phyloP scores from a whole-genome alignment of 2,329 filamentous ascomycete species.

The Xylariaceae sp. region DNA sequence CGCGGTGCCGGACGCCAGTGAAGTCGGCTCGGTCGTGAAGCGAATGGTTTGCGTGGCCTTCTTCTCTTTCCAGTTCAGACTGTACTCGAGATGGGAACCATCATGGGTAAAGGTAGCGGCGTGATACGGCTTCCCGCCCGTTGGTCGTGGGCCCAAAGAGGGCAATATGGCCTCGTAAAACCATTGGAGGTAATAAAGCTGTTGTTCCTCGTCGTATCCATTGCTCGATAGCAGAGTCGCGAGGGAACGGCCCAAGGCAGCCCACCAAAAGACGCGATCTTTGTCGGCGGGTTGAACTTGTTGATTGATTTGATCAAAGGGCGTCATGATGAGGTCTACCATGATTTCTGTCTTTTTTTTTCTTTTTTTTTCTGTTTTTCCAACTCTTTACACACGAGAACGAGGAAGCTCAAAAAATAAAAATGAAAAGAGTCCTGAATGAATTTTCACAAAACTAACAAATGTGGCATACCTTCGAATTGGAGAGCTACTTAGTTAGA shows the following conservation, averaged over 20 bases:
- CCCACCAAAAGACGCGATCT: slow-evolving; percentile 8
- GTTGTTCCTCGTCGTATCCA: slow-evolving; percentile 1
- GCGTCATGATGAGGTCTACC: too few species aligned
- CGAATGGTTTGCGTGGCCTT: slow-evolving; percentile 1
- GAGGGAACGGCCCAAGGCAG: not conserved
- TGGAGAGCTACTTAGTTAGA: too few species aligned
- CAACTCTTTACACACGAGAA: too few species aligned
- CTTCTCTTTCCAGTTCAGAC: slow-evolving; percentile 16
- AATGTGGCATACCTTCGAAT: too few species aligned
- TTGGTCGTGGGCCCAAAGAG: slow-evolving; percentile 3
- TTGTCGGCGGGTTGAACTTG: not conserved
- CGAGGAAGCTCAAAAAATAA: too few species aligned
- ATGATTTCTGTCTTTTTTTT: too few species aligned
- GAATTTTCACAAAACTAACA: too few species aligned
- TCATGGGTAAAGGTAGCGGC: slow-evolving; percentile 2
- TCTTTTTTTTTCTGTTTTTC: too few species aligned
- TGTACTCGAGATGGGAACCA: slow-evolving; percentile 3
- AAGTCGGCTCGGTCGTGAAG: slow-evolving; percentile 6
- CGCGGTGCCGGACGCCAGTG: not conserved
- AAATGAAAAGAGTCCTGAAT: too few species aligned
- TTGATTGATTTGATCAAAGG: not conserved
- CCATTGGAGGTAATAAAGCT: slow-evolving; percentile 9
- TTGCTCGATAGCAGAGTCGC: not conserved
- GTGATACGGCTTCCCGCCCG: slow-evolving; percentile 1
- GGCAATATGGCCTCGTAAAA: slow-evolving; percentile 1